phyloP scores from a whole-genome alignment of 2,329 filamentous ascomycete species.

The Phialophora expanda region DNA sequence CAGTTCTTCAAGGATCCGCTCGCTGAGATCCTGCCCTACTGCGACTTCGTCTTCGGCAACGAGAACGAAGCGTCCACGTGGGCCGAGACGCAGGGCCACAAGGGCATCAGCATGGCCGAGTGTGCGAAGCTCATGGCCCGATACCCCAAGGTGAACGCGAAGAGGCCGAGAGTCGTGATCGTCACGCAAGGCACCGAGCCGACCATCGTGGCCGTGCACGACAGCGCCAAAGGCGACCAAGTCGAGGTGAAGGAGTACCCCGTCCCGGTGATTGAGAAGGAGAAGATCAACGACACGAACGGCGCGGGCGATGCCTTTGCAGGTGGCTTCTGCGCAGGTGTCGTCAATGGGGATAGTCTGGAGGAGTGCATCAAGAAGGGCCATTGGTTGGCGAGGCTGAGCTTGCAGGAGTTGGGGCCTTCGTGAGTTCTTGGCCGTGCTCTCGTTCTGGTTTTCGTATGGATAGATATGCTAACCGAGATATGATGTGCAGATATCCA shows the following conservation, averaged over 20 bases:
- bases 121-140: slow-evolving; percentile 85
- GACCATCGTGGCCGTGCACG: slow-evolving; percentile 78
- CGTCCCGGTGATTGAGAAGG: slow-evolving; percentile 77
- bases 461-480: background rate
- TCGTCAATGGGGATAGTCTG: slow-evolving; percentile 82
- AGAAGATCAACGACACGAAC: slow-evolving; percentile 92
- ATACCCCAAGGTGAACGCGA: slow-evolving; percentile 76
- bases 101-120: slow-evolving; percentile 61
- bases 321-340: slow-evolving; percentile 87
- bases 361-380: slow-evolving; percentile 85
- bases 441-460: background rate
- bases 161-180: slow-evolving; percentile 83
- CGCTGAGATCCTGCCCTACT: slow-evolving; percentile 85
- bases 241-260: slow-evolving; percentile 74
- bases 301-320: slow-evolving; percentile 97
- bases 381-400: slow-evolving; percentile 92
- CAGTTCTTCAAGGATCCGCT: slow-evolving; percentile 98
- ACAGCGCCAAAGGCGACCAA: slow-evolving; percentile 63
- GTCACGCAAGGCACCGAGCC: slow-evolving; percentile 94
- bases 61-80: slow-evolving; percentile 92
- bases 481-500: slow-evolving; percentile 65
- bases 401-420: slow-evolving; percentile 90
- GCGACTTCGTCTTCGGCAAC: slow-evolving; percentile 96
- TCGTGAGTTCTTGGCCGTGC: slow-evolving; percentile 67
- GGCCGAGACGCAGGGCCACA: slow-evolving; percentile 79